Evolutionary conservation across 129 eudicot genomes (phyloP).

Genomic region (Escallonia herrerae): DNA sequence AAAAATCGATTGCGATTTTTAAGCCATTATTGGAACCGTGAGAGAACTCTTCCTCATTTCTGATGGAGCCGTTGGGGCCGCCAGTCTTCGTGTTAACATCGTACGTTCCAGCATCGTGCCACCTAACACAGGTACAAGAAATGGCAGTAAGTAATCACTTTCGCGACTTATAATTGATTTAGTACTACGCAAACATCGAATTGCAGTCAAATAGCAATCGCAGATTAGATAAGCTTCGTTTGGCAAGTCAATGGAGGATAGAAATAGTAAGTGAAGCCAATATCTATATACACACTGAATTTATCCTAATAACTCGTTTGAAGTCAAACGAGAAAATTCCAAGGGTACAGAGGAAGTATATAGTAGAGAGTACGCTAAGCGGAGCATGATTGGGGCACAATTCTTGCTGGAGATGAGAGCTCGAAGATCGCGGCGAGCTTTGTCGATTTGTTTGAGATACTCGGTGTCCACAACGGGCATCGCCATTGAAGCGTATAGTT

Average conservation of each 20-base stretch:
- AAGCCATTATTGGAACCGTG: slow-evolving; percentile 81
- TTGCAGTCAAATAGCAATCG: too few relatives aligned
- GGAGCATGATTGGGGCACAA: slow-evolving; percentile 93
- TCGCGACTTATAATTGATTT: too few relatives aligned
- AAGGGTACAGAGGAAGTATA: neutral
- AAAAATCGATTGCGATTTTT: slow-evolving; percentile 72
- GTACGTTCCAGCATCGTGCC: slow-evolving; percentile 98
- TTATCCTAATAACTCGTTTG: neutral
- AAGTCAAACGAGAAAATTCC: neutral
- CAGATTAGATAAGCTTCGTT: too few relatives aligned
- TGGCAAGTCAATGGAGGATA: too few relatives aligned
- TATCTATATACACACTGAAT: neutral
- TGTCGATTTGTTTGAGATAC: slow-evolving; percentile 65
- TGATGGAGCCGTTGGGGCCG: slow-evolving; percentile 93
- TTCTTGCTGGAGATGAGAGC: slow-evolving; percentile 77
- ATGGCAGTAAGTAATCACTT: too few relatives aligned
- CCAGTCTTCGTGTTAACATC: slow-evolving; percentile 82
- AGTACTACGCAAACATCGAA: too few relatives aligned
- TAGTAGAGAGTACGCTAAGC: slow-evolving; percentile 58
- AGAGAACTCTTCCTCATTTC: slow-evolving; percentile 65
- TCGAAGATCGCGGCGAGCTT: slow-evolving; percentile 86
- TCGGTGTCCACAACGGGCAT: slow-evolving; percentile 74
- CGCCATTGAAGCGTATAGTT: slow-evolving; percentile 35
- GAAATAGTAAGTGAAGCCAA: neutral
- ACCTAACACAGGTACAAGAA: slow-evolving; percentile 25